Percentiles rank a stretch among this genome's conserved stretches.
Evolutionary conservation across 306 rosid genomes (phyloP).

Genomic region (Quercus aquifolioides): DNA sequence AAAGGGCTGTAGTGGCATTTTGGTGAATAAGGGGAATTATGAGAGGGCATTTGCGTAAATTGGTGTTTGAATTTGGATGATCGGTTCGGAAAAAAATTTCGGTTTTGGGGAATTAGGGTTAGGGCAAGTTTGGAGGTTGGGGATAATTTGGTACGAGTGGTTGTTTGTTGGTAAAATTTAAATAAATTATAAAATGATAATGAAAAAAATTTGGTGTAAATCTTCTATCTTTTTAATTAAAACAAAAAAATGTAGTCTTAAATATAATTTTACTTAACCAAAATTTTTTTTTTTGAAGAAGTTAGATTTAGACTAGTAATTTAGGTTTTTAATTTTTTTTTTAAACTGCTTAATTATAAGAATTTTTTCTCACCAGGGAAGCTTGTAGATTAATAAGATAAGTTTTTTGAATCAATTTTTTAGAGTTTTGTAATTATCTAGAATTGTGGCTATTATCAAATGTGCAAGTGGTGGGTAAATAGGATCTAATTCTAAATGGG

Average conservation of each 20-base stretch:
- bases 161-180: constrained; percentile 31
- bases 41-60: constrained; percentile 20
- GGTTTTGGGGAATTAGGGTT: constrained; percentile 32
- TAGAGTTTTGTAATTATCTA: neutral
- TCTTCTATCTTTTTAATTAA: neutral
- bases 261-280: no score
- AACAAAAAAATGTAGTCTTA: no score
- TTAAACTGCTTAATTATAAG: neutral
- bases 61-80: neutral
- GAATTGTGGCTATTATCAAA: neutral
- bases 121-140: constrained; percentile 9
- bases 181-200: constrained; percentile 3
- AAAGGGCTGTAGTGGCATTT: constrained; percentile 10
- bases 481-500: neutral
- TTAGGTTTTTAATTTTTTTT: neutral
- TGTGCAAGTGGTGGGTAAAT: neutral
- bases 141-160: constrained; percentile 29
- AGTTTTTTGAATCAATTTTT: neutral
- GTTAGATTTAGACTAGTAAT: neutral
- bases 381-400: neutral
- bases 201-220: constrained; percentile 43
- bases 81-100: constrained; percentile 1
- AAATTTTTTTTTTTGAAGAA: no score
- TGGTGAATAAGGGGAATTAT: neutral
- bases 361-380: neutral